These are phyloP conservation scores for Thalassiosira livingstoniorum DNA, from an alignment of 352 stramenopile genomes.

Conservation along the genomic window DNA sequence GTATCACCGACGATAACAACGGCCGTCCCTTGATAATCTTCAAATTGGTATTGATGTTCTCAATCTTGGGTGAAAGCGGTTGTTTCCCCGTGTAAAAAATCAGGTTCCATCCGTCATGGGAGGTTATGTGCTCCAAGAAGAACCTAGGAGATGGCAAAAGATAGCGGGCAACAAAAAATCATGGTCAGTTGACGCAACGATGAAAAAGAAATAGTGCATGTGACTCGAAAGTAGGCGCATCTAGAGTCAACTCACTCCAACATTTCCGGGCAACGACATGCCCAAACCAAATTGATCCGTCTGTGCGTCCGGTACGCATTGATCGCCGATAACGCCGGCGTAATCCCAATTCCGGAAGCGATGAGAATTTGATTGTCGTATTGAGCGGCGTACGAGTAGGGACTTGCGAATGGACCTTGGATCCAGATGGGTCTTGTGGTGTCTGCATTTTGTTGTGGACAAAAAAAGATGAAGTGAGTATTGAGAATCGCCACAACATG, in stretches of 20 bases:
- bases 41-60: slow-evolving; percentile 46
- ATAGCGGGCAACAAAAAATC: background rate
- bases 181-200: background rate
- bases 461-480: no score
- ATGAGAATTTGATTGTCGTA: slow-evolving; percentile 66
- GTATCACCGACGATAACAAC: slow-evolving; percentile 45
- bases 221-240: background rate
- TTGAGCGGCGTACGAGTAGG: slow-evolving; percentile 46
- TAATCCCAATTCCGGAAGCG: slow-evolving; percentile 55
- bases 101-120: slow-evolving; percentile 55
- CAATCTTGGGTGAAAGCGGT: slow-evolving; percentile 23
- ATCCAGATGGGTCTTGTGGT: slow-evolving; percentile 61
- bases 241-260: background rate
- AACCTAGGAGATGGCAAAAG: background rate
- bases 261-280: slow-evolving; percentile 27
- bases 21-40: slow-evolving; percentile 54
- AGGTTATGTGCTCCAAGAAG: slow-evolving; percentile 61
- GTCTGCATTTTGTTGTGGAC: no score
- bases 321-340: slow-evolving; percentile 49
- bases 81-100: slow-evolving; percentile 69
- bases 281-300: slow-evolving; percentile 60
- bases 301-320: slow-evolving; percentile 43
- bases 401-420: slow-evolving; percentile 49
- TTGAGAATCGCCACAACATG: no score
- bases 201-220: background rate